Evolutionary conservation across 2,329 filamentous ascomycete species (phyloP).

Genomic region (Colletotrichum gloeosporioides): DNA sequence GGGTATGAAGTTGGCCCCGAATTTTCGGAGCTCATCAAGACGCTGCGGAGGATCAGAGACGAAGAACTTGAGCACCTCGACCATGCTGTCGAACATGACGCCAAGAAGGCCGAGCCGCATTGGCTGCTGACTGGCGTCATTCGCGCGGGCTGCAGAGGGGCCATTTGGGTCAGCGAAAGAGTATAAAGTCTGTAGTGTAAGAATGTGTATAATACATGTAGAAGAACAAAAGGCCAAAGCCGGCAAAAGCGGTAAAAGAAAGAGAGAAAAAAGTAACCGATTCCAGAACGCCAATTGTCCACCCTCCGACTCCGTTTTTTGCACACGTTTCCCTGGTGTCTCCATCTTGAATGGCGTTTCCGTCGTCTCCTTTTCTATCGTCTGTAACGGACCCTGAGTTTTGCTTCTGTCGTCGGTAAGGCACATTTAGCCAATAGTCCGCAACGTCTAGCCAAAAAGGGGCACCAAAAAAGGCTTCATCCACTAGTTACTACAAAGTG

Average conservation of each 20-base stretch:
- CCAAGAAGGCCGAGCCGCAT: slow-evolving; percentile 87
- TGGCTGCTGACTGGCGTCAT: slow-evolving; percentile 88
- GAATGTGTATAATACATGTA: slow-evolving; percentile 24
- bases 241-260: slow-evolving; percentile 1
- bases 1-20: slow-evolving; percentile 85
- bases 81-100: slow-evolving; percentile 91
- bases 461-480: not conserved
- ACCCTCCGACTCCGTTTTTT: not conserved
- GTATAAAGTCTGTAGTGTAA: slow-evolving; percentile 46
- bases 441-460: not conserved
- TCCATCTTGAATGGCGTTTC: not conserved
- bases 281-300: not conserved
- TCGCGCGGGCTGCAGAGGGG: slow-evolving; percentile 85
- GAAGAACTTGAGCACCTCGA: slow-evolving; percentile 98
- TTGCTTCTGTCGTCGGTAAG: not conserved
- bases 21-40: slow-evolving; percentile 72
- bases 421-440: not conserved
- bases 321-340: not conserved
- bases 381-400: not conserved
- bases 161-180: slow-evolving; percentile 89
- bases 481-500: slow-evolving; percentile 35
- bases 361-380: not conserved
- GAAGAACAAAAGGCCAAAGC: slow-evolving; percentile 3
- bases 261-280: not conserved
- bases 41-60: slow-evolving; percentile 84